phyloP scores from a whole-genome alignment of 768 basidiomycete genomes.

The Mycena filopes region DNA sequence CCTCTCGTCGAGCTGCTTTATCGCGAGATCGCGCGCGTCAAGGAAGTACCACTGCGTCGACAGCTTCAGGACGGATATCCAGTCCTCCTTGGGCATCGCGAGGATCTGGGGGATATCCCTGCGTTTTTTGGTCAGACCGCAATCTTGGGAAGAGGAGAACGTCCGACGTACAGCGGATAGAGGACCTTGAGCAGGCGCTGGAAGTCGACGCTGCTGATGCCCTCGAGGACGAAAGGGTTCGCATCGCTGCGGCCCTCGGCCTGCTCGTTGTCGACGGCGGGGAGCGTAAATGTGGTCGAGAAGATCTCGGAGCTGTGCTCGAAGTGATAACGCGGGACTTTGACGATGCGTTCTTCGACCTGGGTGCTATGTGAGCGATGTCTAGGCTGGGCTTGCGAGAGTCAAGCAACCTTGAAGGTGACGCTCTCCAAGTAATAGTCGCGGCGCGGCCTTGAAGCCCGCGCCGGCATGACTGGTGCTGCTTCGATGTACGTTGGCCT shows the following conservation, averaged over 20 bases:
- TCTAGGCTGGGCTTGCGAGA: background rate
- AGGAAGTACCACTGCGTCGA: constrained; percentile 44
- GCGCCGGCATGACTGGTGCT: too few relatives aligned
- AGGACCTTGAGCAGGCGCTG: constrained; percentile 36
- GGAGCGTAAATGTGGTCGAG: constrained; percentile 45
- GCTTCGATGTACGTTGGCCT: too few relatives aligned
- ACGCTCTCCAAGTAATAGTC: background rate
- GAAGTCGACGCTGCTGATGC: constrained; percentile 39
- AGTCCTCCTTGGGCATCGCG: constrained; percentile 33
- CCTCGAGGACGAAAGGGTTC: constrained; percentile 41
- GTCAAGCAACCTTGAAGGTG: background rate
- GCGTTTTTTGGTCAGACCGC: too few relatives aligned
- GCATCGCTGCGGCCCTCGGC: constrained; percentile 43
- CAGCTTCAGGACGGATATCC: constrained; percentile 44
- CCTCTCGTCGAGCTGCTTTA: constrained; percentile 33
- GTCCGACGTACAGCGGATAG: constrained; percentile 39
- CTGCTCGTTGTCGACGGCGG: constrained; percentile 28
- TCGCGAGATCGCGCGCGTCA: constrained; percentile 38
- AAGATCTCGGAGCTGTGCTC: constrained; percentile 47
- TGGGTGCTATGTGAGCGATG: constrained; percentile 18
- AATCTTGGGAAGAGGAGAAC: too few relatives aligned
- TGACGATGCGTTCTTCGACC: constrained; percentile 54
- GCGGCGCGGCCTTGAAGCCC: too few relatives aligned
- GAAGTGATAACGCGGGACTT: constrained; percentile 49
- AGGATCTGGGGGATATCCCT: background rate